These are phyloP conservation scores for Chenopodium formosanum DNA, from an alignment of 148 eudicot genomes.

Conservation along the genomic window DNA sequence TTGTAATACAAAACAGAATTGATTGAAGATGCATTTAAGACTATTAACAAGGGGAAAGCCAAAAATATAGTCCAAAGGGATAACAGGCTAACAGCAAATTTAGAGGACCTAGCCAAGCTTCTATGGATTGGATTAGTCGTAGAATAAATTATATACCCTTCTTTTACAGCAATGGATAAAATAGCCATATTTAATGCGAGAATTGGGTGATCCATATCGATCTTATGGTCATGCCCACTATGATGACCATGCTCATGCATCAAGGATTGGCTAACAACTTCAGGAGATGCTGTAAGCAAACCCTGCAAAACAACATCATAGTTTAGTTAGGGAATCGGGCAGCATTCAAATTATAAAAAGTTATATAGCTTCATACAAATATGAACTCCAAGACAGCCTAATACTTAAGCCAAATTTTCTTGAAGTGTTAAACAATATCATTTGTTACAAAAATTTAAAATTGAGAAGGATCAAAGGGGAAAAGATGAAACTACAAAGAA, in stretches of 20 bases:
- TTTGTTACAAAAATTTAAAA: too few species aligned
- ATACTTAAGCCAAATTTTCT: background rate
- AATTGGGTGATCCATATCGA: constrained; percentile 87
- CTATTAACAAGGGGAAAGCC: constrained; percentile 5
- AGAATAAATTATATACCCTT: constrained; percentile 51
- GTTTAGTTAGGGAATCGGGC: background rate
- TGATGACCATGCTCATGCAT: constrained; percentile 51
- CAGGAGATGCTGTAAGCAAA: constrained; percentile 54
- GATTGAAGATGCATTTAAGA: constrained; percentile 3
- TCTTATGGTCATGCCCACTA: constrained; percentile 66
- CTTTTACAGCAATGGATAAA: constrained; percentile 77
- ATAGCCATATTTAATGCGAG: constrained; percentile 83
- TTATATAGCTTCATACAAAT: background rate
- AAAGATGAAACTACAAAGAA: background rate
- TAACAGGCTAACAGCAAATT: background rate
- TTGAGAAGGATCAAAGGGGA: background rate
- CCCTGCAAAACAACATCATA: constrained; percentile 41
- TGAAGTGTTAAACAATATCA: background rate
- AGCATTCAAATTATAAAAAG: background rate
- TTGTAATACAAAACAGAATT: background rate
- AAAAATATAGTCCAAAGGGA: background rate
- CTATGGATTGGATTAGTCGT: background rate
- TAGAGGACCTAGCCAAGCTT: background rate
- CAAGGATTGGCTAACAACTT: constrained; percentile 50
- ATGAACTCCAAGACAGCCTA: background rate